These are phyloP conservation scores for Chenopodium quinoa DNA, from an alignment of 148 eudicot genomes.

Conservation along the genomic window DNA sequence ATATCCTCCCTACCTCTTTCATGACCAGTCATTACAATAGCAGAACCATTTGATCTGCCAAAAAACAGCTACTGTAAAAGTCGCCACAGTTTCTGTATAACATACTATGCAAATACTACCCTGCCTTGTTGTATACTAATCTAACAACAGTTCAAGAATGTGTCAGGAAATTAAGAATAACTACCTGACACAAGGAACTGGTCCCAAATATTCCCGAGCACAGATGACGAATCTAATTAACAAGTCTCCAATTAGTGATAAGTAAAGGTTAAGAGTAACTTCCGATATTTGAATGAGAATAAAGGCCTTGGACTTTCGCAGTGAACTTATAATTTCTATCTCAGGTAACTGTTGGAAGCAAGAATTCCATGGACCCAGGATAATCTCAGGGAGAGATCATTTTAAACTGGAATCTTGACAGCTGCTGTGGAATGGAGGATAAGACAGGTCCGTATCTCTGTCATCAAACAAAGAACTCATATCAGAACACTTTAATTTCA, in stretches of 20 bases:
- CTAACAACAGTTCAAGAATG: constrained; percentile 8
- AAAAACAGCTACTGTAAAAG: constrained; percentile 4
- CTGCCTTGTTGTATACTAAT: constrained; percentile 9
- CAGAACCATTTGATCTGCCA: constrained; percentile 6
- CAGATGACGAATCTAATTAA: constrained; percentile 3
- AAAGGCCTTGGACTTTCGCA: neutral
- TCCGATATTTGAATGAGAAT: neutral
- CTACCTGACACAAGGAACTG: neutral
- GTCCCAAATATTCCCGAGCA: neutral
- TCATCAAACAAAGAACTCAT: constrained; percentile 19
- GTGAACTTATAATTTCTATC: neutral
- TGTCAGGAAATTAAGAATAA: constrained; percentile 12
- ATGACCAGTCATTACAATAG: constrained; percentile 7
- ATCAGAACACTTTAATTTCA: constrained; percentile 1
- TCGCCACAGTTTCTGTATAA: neutral
- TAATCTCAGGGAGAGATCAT: constrained; percentile 49
- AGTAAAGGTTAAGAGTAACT: neutral
- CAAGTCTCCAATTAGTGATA: neutral
- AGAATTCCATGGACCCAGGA: neutral
- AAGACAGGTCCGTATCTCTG: constrained; percentile 83
- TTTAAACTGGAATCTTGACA: constrained; percentile 76
- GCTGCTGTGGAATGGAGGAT: constrained; percentile 76
- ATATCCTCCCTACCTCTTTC: constrained; percentile 6
- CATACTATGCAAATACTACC: neutral
- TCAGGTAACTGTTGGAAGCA: neutral